Conservation (phyloP, 768 basidiomycete genomes). For the Phaeotremella fagi region DNA sequence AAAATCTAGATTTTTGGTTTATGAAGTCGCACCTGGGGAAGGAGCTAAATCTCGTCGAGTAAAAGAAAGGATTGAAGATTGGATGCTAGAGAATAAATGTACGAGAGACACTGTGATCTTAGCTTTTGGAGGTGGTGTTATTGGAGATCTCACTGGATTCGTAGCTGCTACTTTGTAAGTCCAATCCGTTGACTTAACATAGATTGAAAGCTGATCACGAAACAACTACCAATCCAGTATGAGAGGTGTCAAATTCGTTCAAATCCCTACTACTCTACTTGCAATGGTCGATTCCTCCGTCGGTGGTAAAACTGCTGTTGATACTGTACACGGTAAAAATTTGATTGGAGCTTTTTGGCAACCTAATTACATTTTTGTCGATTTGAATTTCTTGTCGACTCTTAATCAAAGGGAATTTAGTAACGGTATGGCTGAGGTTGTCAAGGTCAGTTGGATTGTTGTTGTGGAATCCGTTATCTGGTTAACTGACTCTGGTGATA, state of each 20-base stretch:
- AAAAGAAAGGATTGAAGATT: slow-evolving; percentile 92
- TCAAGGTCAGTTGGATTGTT: slow-evolving; percentile 63
- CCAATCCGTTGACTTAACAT: no score
- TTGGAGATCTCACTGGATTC: slow-evolving; percentile 94
- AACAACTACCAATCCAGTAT: no score
- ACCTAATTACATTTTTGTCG: slow-evolving; percentile 94
- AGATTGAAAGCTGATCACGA: no score
- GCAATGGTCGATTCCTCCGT: slow-evolving; percentile 99
- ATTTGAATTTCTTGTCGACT: slow-evolving; percentile 90
- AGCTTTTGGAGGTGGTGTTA: slow-evolving; percentile 93
- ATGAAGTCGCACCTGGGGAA: slow-evolving; percentile 84
- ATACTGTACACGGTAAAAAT: slow-evolving; percentile 97
- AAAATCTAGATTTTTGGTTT: slow-evolving; percentile 61
- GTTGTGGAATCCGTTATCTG: background rate
- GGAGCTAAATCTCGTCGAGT: slow-evolving; percentile 84
- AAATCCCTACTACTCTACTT: slow-evolving; percentile 92
- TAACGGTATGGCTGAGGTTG: slow-evolving; percentile 98
- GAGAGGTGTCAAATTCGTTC: slow-evolving; percentile 91
- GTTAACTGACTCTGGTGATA: slow-evolving; percentile 45
- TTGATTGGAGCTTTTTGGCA: slow-evolving; percentile 98
- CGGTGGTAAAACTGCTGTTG: slow-evolving; percentile 98
- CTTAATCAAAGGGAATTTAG: slow-evolving; percentile 87
- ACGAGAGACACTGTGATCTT: slow-evolving; percentile 89
- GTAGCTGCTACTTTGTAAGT: slow-evolving; percentile 94
- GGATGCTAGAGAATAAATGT: slow-evolving; percentile 76